Evolutionary conservation across 2,329 filamentous ascomycete genomes (phyloP), one percentile per base, ranked within the genome.

Genomic region (Aspergillus ochraceoroseus): DNA sequence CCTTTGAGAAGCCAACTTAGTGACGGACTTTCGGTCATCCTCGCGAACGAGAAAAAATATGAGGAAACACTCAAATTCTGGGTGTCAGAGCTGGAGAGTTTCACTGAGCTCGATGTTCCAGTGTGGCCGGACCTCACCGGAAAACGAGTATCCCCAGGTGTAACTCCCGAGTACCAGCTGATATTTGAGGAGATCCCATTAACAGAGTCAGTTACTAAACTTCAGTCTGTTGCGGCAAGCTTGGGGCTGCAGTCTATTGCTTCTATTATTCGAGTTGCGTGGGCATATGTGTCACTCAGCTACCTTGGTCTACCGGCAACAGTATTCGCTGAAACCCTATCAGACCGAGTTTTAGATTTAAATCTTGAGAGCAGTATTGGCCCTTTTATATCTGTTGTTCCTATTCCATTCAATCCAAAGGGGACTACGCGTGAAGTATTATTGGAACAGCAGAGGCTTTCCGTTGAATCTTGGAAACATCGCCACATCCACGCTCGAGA

Each of bases 301-400:
- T 63, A 61, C 25, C 50, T 61, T 19, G 58, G 55, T 14, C 33
- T 49, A 2, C 54, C 54, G 7, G 52, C 46, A 9, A 48, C 52
- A 9, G 55, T 63, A 2, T 59, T 62, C 26, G 60, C 52, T 7
- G 60, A 64, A 44, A 63, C 59, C 3, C 48, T 57, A 11, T 64
- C 61, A 6, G 55, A 56, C 14, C 56, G 62, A 22, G 49, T 59
- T 7, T 39, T 63, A 12, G 49, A 58, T 14, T 32, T 53, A 7
- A 37, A 46, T 6, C 45, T 64, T 12, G 55, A 57, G 31, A 49
- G 53, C 14, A 50, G 52, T 4, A 45, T 64, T 25, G 62, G 59
- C 0, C 62, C 62, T 2, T 43, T 64, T 5, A 54, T 63, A 11
- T 59, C 56, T 3, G 60, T 63, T 11, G 48, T 64, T 1, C 61